These are phyloP conservation scores for Podospora fimiseda DNA, from an alignment of 495 filamentous ascomycete species.

Conservation along the genomic window DNA sequence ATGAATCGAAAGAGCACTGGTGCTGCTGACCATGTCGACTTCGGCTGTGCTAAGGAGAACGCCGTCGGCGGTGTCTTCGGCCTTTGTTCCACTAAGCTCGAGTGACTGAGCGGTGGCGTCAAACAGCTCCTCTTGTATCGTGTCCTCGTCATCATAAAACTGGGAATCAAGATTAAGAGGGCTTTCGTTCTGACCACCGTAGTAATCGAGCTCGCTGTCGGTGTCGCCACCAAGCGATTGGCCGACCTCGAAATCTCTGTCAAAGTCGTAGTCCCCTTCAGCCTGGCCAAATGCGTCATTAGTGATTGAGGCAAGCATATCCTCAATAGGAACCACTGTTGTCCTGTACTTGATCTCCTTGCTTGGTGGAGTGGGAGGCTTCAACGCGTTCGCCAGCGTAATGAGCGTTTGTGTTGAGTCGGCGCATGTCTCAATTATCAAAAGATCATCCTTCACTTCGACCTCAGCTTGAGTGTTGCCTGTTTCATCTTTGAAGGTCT, in stretches of 20 bases:
- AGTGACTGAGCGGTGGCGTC: constrained; percentile 33
- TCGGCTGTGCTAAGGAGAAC: constrained; percentile 54
- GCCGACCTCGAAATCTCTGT: constrained; percentile 46
- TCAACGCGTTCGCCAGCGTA: constrained; percentile 69
- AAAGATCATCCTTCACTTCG: constrained; percentile 73
- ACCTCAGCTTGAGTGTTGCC: constrained; percentile 65
- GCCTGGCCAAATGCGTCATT: constrained; percentile 67
- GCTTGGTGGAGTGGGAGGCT: constrained; percentile 73
- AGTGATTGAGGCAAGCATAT: constrained; percentile 84
- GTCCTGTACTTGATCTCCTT: constrained; percentile 81
- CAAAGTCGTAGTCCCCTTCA: constrained; percentile 51
- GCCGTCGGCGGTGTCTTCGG: constrained; percentile 49
- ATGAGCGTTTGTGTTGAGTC: constrained; percentile 95
- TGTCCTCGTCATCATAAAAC: constrained; percentile 31
- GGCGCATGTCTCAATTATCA: constrained; percentile 90
- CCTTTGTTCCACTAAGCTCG: constrained; percentile 26
- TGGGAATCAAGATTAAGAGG: constrained; percentile 34
- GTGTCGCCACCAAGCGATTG: constrained; percentile 30
- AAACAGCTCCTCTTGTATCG: constrained; percentile 33
- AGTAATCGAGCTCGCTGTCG: constrained; percentile 31
- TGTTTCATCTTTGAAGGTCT: constrained; percentile 42
- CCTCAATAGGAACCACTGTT: constrained; percentile 72
- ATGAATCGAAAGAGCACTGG: constrained; percentile 55
- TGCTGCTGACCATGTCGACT: constrained; percentile 47
- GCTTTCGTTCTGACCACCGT: constrained; percentile 27